phyloP scores from a whole-genome alignment of 2,329 filamentous ascomycete genomes.

The Diaporthe ilicicola region DNA sequence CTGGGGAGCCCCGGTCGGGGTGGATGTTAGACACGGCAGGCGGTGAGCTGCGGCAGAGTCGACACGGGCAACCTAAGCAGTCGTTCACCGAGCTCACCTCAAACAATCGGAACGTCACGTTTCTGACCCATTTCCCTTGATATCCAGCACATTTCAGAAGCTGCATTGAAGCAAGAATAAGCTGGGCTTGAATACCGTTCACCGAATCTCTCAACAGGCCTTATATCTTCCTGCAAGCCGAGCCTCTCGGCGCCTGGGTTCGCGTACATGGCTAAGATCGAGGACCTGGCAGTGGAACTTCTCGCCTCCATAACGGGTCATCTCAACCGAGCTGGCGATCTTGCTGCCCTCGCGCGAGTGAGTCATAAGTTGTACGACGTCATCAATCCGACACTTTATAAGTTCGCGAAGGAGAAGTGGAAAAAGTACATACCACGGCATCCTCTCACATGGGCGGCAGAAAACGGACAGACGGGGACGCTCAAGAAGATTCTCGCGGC shows the following conservation, averaged over 20 bases:
- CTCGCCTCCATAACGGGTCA: constrained; percentile 38
- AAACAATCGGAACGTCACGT: not conserved
- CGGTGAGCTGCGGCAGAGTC: constrained; percentile 21
- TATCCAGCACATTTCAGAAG: not conserved
- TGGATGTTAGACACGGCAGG: not conserved
- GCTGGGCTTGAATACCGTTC: not conserved
- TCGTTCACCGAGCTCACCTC: not conserved
- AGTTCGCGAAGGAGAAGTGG: constrained; percentile 30
- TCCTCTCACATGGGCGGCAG: constrained; percentile 39
- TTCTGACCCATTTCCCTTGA: not conserved
- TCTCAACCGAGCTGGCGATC: constrained; percentile 36
- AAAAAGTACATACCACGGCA: constrained; percentile 31
- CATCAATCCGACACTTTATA: constrained; percentile 39
- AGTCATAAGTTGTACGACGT: constrained; percentile 37
- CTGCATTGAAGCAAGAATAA: not conserved
- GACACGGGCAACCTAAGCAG: not conserved
- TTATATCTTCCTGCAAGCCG: not conserved
- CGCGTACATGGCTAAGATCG: constrained; percentile 4
- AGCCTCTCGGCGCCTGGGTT: not conserved
- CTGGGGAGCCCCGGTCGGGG: not conserved
- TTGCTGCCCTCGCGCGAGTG: constrained; percentile 38
- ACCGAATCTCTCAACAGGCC: not conserved
- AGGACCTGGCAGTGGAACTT: constrained; percentile 39
- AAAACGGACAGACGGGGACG: constrained; percentile 37
- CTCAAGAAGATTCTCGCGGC: constrained; percentile 38